Evolutionary conservation across 441 rosid genomes (phyloP).

Genomic region (Populus hybrid): DNA sequence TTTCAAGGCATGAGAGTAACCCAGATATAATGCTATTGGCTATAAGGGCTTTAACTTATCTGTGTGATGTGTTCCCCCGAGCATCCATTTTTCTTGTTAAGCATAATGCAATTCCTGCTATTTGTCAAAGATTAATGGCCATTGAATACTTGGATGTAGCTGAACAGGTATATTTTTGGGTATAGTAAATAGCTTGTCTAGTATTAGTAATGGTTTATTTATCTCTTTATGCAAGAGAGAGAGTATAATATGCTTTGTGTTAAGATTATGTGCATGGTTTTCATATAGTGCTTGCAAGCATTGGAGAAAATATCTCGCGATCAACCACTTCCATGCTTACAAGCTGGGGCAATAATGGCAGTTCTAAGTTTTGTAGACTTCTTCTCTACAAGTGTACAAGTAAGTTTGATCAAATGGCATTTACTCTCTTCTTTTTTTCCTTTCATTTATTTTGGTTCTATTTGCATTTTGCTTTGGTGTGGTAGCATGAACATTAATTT

Average conservation of each 20-base stretch:
- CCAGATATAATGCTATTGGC: conserved; percentile 81
- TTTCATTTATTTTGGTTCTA: conserved; percentile 1
- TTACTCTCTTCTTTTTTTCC: conserved; percentile 10
- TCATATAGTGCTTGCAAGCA: conserved; percentile 90
- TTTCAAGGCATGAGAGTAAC: conserved; percentile 58
- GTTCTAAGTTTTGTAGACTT: conserved; percentile 80
- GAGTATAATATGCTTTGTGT: background rate
- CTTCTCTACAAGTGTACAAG: conserved; percentile 91
- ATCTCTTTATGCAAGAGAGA: conserved; percentile 2
- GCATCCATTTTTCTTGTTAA: conserved; percentile 70
- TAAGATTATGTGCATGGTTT: conserved; percentile 8
- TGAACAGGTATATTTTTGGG: conserved; percentile 64
- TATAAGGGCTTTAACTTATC: conserved; percentile 85
- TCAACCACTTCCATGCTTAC: conserved; percentile 83
- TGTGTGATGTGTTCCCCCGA: conserved; percentile 91
- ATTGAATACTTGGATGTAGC: conserved; percentile 95
- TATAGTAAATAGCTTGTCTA: background rate
- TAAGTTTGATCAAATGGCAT: conserved; percentile 20
- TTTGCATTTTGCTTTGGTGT: background rate
- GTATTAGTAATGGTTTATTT: background rate
- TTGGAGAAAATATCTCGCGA: conserved; percentile 93
- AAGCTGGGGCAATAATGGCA: conserved; percentile 93
- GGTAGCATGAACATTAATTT: conserved; percentile 7
- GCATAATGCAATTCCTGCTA: conserved; percentile 79
- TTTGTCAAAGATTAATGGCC: conserved; percentile 73